Base-by-base conservation (phyloP, 1,284 basidiomycete species). In the Ustanciosporium gigantosporum region DNA sequence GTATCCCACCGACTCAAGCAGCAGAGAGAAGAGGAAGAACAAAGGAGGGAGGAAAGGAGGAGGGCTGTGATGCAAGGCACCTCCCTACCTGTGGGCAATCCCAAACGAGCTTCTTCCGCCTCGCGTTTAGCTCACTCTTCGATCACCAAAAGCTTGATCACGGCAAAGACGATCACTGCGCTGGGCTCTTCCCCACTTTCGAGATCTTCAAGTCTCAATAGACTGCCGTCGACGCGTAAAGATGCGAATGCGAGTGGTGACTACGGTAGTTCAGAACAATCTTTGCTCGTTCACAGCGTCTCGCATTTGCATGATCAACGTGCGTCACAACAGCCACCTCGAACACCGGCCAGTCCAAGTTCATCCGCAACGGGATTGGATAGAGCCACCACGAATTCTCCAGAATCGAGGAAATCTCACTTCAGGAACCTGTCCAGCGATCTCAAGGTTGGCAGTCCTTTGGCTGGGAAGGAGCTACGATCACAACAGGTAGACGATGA, bases 1-100 rank as follows among this genome's bases (percentile, higher is more conserved):
- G 52, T 50, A 2, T 56, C 62, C 4, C 51, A 56, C 21, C 47
- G 62, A 2, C 57, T 66, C 32, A 66, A 66, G 27, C 57, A 66
- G 34, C 51, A 60, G 19, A 46, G 49, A 31, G 62, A 66, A 27
- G 62, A 66, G 24, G 52, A 60, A 16, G 57, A 66, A 17, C 57
- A 51, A 13, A 51, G 57, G 32, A 66, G 57, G 25, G 46, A 65
- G 19, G 57, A 66, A 22, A 17, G 62, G 15, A 52, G 47, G 8
- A 41, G 40, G 17, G 52, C 62, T 17, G 29, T 66, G 36, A 64
- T 64, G 36, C 42, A 36, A 13, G 59, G 59, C 17, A 32, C 52
- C 5, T 55, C 58, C 27, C 9, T 29, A 9, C 11, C 27, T 29
- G 11, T n/a, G 27, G 27, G 27, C 27, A 29, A n/a, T 19, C 47